phyloP scores from a whole-genome alignment of 768 basidiomycete species.

The Leccinellum albellum region DNA sequence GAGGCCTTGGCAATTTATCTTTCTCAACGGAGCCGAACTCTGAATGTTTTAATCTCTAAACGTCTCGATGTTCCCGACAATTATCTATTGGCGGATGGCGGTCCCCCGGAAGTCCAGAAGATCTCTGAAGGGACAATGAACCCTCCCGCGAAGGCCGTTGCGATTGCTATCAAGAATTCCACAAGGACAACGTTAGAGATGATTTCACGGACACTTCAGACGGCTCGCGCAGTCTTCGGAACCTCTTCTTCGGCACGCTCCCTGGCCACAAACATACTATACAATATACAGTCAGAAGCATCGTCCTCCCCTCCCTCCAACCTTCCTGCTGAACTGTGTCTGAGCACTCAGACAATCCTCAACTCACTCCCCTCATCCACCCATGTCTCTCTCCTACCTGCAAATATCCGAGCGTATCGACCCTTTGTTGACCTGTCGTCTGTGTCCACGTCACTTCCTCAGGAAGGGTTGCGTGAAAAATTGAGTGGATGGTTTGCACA shows the following conservation, averaged over 20 bases:
- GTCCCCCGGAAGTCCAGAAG: constrained; percentile 21
- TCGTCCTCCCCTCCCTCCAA: constrained; percentile 19
- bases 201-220: constrained; percentile 56
- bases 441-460: constrained; percentile 48
- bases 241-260: constrained; percentile 35
- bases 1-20: constrained; percentile 73
- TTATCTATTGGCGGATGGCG: constrained; percentile 35
- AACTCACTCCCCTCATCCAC: constrained; percentile 75
- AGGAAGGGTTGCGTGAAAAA: constrained; percentile 40
- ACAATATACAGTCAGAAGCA: constrained; percentile 43
- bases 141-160: constrained; percentile 31
- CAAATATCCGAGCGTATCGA: constrained; percentile 68
- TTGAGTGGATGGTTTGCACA: constrained; percentile 63
- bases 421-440: constrained; percentile 79
- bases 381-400: constrained; percentile 74
- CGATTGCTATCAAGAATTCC: constrained; percentile 53
- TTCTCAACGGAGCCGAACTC: constrained; percentile 60
- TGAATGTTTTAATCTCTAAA: constrained; percentile 44
- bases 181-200: constrained; percentile 50
- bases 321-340: constrained; percentile 49
- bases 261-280: constrained; percentile 54
- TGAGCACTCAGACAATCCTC: constrained; percentile 69
- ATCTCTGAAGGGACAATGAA: neutral
- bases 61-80: constrained; percentile 8
- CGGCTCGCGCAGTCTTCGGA: constrained; percentile 57